A percentile compares a stretch with the other conserved stretches of the same genome.
Evolutionary conservation across 768 basidiomycete species (phyloP).

Genomic region (Amanita jacksonii): DNA sequence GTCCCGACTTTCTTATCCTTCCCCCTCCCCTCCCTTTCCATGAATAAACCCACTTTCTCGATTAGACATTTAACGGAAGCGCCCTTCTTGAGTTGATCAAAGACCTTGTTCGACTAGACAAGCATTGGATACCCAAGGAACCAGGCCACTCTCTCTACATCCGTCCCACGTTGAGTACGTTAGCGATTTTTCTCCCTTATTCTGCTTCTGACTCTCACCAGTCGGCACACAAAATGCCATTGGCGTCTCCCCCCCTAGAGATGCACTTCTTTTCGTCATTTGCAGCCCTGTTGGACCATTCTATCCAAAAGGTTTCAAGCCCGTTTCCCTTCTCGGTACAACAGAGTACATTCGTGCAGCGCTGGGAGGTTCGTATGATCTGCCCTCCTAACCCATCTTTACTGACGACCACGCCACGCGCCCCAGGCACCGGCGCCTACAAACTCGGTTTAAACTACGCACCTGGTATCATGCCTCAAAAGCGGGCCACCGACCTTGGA

Average conservation of each 20-base stretch:
- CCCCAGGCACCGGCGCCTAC: slow-evolving; percentile 70
- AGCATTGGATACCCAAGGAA: slow-evolving; percentile 84
- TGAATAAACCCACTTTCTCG: slow-evolving; percentile 2
- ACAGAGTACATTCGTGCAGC: slow-evolving; percentile 78
- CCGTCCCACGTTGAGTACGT: slow-evolving; percentile 63
- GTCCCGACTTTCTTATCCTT: slow-evolving; percentile 16
- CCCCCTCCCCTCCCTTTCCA: background rate
- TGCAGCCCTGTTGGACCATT: slow-evolving; percentile 79
- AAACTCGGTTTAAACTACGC: slow-evolving; percentile 89
- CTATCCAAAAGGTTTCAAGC: slow-evolving; percentile 83
- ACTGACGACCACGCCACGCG: background rate
- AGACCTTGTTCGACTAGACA: slow-evolving; percentile 74
- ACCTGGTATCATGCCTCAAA: slow-evolving; percentile 80
- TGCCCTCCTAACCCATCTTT: slow-evolving; percentile 2
- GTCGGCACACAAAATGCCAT: slow-evolving; percentile 71
- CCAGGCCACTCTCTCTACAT: slow-evolving; percentile 90
- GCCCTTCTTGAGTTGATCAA: slow-evolving; percentile 74
- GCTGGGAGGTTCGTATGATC: slow-evolving; percentile 80
- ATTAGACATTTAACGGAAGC: slow-evolving; percentile 68
- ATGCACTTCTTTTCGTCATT: slow-evolving; percentile 83
- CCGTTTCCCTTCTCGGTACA: slow-evolving; percentile 79
- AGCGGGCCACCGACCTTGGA: slow-evolving; percentile 60
- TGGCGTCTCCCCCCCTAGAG: slow-evolving; percentile 65
- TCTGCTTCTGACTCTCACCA: slow-evolving; percentile 17
- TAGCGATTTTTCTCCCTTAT: background rate